Base-by-base conservation (phyloP, 1,139 yeast species). In the Sugiyamaella pinicola region DNA sequence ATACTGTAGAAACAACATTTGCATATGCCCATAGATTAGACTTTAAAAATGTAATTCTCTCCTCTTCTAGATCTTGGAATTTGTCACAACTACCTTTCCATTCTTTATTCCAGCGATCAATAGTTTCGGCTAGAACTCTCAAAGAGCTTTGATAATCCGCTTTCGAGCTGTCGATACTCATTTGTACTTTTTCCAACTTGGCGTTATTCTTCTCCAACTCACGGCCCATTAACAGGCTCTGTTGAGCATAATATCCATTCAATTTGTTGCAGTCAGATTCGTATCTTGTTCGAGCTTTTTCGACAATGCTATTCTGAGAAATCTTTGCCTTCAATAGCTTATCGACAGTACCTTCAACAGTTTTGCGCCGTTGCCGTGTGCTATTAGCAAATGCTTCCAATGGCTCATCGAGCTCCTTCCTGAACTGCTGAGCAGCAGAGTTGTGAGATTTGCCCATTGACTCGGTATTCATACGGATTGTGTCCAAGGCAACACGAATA, bases 11-110 rank as follows among this genome's bases (percentile, higher is more conserved):
- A 10, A 86, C 76, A 50, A 84, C 77, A 67, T 89, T 89, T 51
- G 96, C 84, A 67, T 79, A 91, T 42, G 84, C 86, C 85, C 96
- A 95, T 58, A 95, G 70, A 63, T 85, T 87, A 15, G 86, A 76
- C 63, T 90, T 88, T 54, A 88, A 67, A 55, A 84, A 79, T 62
- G 86, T 86, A 52, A 90, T 82, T 58, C 96, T 78, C 63, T 87
- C 90, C 49, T 81, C 81, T 66, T 93, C 99, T 58, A 88, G 71
- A 55, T 77, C 82, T 69, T 91, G 95, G 57, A 88, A 76, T 60
- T 82, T 83, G 57, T 78, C 81, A 42, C 91, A 79, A 0, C 88
- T 77, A 18, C 75, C 70, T 51, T 79, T 76, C 99, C 99, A 93
- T 62, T 90, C 96, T 39, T 81, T 73, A 53, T 82, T 78, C 87